Base-by-base conservation (phyloP, 257 asterid genomes). In the Lycium barbarum region DNA sequence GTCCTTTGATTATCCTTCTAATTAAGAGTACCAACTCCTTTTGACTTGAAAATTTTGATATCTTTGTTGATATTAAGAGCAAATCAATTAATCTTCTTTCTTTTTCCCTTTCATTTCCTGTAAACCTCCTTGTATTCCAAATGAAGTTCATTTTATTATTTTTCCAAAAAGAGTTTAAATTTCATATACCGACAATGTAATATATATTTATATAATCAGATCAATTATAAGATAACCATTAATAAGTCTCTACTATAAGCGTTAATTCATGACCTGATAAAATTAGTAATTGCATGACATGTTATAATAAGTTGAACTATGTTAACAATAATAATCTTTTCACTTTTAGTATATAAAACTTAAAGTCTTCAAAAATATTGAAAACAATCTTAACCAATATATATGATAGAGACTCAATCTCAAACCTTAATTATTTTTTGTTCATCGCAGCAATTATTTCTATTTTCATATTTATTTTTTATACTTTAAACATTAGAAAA, bases 1-100 rank as follows among this genome's bases (percentile, higher is more conserved):
- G 18, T 43, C 79, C 80, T 73, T 47, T 45, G 33, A 73, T 73
- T 73, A 73, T 20, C 40, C 59, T 45, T 47, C 57, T 45, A n/a
- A 45, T 20, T 45, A 73, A 47, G n/a, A 20, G 36, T 20, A 62
- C 68, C 68, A 73, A 73, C 59, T 47, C 3, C 59, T 20, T 73
- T 20, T 47, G 81, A 73, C 81, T 20, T 2, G 12, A 73, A 43
- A 47, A 73, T 73, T 73, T n/a, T 73, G 20, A 73, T 47, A 22
- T 47, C n/a, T 73, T 73, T 26, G 40, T 73, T 68, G 22, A 68
- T 68, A 36, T 36, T 36, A 15, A 68, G 76, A 68, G 3, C 53
- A 15, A 36, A 36, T 47, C 6, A 35, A 35, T 67, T 68, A 7
- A 14, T 68, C 51, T 36, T 68, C 22, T 67, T 33, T 66, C n/a